Evolutionary conservation across 2,329 filamentous ascomycete species (phyloP), one percentile per base, ranked within the genome.

Genomic region (Clonostachys solani): DNA sequence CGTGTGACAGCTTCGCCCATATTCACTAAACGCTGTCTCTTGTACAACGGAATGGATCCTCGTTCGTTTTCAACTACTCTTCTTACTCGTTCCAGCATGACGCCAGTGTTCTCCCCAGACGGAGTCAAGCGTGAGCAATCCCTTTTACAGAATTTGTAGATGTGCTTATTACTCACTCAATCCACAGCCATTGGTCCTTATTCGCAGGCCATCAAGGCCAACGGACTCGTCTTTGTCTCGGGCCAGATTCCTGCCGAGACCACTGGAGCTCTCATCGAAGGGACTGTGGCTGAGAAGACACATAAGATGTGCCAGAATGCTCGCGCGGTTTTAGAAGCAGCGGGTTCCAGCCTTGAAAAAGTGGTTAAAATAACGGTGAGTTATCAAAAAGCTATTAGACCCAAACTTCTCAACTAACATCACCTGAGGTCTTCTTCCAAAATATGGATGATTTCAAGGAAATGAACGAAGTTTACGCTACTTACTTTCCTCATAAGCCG

Each of bases 181-280:
- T 18, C 7, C 10, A 8, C 15, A 38, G 36, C 36, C 12, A 38
- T 38, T 12, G 36, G 36, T n/a, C 36, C 36, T 6, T 18, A 17
- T n/a, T 52, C 52, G 3, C 54, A 55, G 33, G 54, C 54, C 7
- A 49, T 56, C 41, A 56, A 56, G 18, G 52, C 54, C 19, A 55
- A 54, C 36, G 50, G 78, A 47, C 74, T 83, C 50, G 75, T 89
- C n/a, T 89, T 80, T 66, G 75, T 86, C 56, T 87, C 84, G 0
- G 85, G 86, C 49, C 81, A 85, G 54, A 84, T 89, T 51, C 83
- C 84, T 45, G 80, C 80, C 49, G 78, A 85, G 59, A 68, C 69
- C 37, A 54, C 62, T 6, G 80, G 80, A 49, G 76, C 77, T 47
- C 69, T 86, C 42, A 70, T 85, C 52, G 69, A 80, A 37, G 84